phyloP scores from a whole-genome alignment of 1,284 basidiomycete genomes.

The Boletus smithii region DNA sequence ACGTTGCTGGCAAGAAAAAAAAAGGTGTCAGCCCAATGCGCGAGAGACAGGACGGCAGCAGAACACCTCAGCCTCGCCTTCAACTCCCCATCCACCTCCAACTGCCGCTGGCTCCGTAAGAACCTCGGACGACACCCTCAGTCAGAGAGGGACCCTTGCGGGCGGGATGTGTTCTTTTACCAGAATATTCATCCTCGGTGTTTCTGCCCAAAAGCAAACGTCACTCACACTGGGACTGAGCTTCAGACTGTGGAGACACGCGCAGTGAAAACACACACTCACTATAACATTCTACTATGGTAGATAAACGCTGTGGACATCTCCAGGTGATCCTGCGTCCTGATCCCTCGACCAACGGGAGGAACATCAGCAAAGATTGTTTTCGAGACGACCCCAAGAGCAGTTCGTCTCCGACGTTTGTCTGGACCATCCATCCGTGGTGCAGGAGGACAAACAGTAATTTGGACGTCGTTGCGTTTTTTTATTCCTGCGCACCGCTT shows the following conservation, averaged over 20 bases:
- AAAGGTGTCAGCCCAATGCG: slow-evolving; percentile 3
- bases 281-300: slow-evolving; percentile 9
- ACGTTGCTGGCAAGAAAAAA: too few species aligned
- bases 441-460: slow-evolving; percentile 68
- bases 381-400: slow-evolving; percentile 64
- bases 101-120: slow-evolving; percentile 31
- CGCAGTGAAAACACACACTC: slow-evolving; percentile 5
- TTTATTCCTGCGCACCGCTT: slow-evolving; percentile 7
- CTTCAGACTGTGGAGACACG: not conserved
- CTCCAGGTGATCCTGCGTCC: slow-evolving; percentile 90
- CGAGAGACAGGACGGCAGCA: not conserved
- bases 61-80: slow-evolving; percentile 82
- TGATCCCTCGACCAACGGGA: slow-evolving; percentile 83
- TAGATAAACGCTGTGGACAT: slow-evolving; percentile 45
- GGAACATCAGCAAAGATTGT: slow-evolving; percentile 84
- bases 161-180: slow-evolving; percentile 77
- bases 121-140: slow-evolving; percentile 31
- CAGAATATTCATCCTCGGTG: slow-evolving; percentile 78
- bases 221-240: slow-evolving; percentile 11
- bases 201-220: not conserved
- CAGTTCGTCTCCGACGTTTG: slow-evolving; percentile 71
- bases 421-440: slow-evolving; percentile 78
- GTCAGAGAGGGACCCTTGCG: slow-evolving; percentile 29
- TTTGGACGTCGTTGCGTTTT: slow-evolving; percentile 58
- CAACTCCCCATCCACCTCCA: slow-evolving; percentile 70